Evolutionary conservation across 164 flowering plant species (phyloP), one percentile per base, ranked within the genome.

Genomic region (Magnolia officinalis): DNA sequence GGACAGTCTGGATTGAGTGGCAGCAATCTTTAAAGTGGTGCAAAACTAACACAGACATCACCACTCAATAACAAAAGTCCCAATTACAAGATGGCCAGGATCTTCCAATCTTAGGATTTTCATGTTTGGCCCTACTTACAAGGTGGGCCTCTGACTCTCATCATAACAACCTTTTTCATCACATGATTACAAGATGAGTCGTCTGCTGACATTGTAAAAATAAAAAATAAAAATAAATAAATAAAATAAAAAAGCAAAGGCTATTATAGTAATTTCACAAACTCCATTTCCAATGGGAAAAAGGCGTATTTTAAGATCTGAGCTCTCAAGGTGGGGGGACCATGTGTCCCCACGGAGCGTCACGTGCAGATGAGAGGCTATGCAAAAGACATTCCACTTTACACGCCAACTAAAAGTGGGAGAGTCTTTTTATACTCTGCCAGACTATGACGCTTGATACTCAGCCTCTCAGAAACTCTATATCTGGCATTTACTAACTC

Each of bases 311-410:
- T 31, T 67, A 31, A 67, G 71, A 18, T 26, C 71, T 31, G 71
- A 67, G 67, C 9, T 13, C 71, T 31, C 49, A 13, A 55, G 50
- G n/a, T 11, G 31, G 50, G 71, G 71, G 71, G 71, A 67, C 71
- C 71, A 67, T 18, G 70, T 67, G 70, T 29, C 49, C 29, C 31
- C 10, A 13, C 45, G 9, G 26, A 24, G n/a, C 20, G 71, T 70
- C 74, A 77, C 74, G 78, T 77, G 78, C 26, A 67, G 26, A 51
- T 23, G 61, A 37, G 45, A 49, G 75, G 78, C 70, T 49, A 20
- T 13, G 75, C 67, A 80, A 83, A 83, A 83, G 85, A 76, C 83
- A 72, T 78, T 51, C 45, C 69, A 80, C 85, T 83, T 83, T 78
- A 75, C 74, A 76, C 72, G 80, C 79, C 72, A 45, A 24, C 21